Conservation (phyloP, 768 basidiomycete genomes). For the Mycena albidolilacea region DNA sequence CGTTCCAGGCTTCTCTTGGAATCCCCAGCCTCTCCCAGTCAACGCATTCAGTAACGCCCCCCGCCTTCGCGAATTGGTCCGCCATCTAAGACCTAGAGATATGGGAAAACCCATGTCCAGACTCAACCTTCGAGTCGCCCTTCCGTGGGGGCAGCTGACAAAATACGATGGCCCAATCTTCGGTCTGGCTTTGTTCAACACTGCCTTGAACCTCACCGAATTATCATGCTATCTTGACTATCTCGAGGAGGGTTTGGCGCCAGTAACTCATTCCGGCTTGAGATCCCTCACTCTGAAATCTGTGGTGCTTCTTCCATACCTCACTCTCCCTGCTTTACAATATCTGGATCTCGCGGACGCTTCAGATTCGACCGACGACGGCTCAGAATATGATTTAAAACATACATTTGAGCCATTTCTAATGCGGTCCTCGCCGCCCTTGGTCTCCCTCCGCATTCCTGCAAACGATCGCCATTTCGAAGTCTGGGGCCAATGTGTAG, state of each 20-base stretch:
- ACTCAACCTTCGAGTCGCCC: not conserved
- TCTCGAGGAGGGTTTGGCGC: not conserved
- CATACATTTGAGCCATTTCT: not conserved
- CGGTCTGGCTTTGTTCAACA: not conserved
- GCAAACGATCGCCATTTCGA: not conserved
- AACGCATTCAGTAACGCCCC: constrained; percentile 4
- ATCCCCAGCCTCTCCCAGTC: not conserved
- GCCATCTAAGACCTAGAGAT: not conserved
- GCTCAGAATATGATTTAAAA: not conserved
- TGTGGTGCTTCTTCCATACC: not conserved
- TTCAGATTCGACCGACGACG: no score
- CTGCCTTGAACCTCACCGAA: not conserved
- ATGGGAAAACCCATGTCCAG: not conserved
- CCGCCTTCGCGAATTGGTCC: not conserved
- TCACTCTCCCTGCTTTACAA: constrained; percentile 1
- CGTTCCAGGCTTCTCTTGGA: not conserved
- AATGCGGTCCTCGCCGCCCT: constrained; percentile 1
- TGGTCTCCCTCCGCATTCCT: not conserved
- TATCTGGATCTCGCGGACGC: not conserved
- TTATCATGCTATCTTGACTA: not conserved
- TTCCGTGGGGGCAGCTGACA: constrained; percentile 5
- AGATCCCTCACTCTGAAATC: not conserved
- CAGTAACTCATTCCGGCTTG: not conserved
- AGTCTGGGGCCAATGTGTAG: not conserved
- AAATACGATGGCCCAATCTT: not conserved